Evolutionary conservation across 1,284 basidiomycete genomes (phyloP), one percentile per base, ranked within the genome.

Genomic region (Trametes versicolor): DNA sequence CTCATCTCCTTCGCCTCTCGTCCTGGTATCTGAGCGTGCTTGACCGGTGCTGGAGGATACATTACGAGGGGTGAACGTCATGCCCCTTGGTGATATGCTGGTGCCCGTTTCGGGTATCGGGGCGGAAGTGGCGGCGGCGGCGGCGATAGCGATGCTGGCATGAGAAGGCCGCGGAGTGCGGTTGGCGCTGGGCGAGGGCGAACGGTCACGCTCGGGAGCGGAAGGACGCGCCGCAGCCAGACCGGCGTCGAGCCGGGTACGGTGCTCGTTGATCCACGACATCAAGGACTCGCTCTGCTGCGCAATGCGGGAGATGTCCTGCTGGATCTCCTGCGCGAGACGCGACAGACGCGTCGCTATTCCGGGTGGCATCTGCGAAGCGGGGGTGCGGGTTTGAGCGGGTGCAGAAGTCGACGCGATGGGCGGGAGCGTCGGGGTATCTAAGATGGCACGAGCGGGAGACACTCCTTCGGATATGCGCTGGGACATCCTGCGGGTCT

Each of bases 221-320:
- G 54, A 4, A 27, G 58, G 43, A 19, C 41, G 47, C 8, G 21
- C 32, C 8, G 63, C 25, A 37, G 41, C 39, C 1, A 52, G 13
- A 3, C 60, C 58, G 2, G 63, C 58, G 25, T 69, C 65, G 5
- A 64, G 39, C 17, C 64, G 60, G 13, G 66, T 43, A 34, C 64
- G 61, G 56, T 67, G 53, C 25, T 60, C 60, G 58, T 55, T 45
- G 53, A 70, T 59, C 66, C 72, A 62, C 39, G 64, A 41, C 65
- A 67, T 70, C 41, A 69, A 64, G 47, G 66, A 61, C 25, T 71
- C 65, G 56, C 68, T 68, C 45, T 70, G 72, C 39, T 65, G 60
- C 15, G 65, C 58, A n/a, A 73, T 69, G 41, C 63, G 64, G 3
- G 60, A 54, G 17, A 69, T 66, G 17, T 70, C 69, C 36, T 64